These are phyloP conservation scores for Avena insularis DNA, from an alignment of 176 grass and related monocot species.

Conservation along the genomic window DNA sequence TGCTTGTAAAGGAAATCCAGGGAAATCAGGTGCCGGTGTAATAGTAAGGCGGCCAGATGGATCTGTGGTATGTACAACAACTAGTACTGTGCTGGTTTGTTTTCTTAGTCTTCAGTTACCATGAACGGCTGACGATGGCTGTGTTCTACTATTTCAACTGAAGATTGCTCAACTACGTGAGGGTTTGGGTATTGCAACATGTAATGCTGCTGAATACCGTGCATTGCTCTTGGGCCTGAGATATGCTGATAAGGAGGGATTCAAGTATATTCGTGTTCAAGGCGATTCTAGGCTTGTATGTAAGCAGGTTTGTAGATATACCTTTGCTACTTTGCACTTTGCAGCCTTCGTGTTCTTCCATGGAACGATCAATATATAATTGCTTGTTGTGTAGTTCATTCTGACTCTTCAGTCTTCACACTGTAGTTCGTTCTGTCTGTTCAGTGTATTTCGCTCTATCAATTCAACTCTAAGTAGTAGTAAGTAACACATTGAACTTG, in stretches of 20 bases:
- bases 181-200: constrained; percentile 77
- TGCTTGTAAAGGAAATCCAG: constrained; percentile 86
- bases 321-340: constrained; percentile 14
- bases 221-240: constrained; percentile 88
- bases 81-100: constrained; percentile 12
- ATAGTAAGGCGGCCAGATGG: constrained; percentile 75
- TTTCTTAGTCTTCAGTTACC: constrained; percentile 23
- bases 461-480: background rate
- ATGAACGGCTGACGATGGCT: constrained; percentile 35
- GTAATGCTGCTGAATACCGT: constrained; percentile 85
- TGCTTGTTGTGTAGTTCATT: background rate
- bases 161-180: constrained; percentile 83
- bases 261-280: constrained; percentile 70
- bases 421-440: background rate
- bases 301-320: constrained; percentile 56
- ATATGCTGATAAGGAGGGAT: constrained; percentile 79
- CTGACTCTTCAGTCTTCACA: background rate
- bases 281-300: constrained; percentile 85
- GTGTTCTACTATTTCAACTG: constrained; percentile 25
- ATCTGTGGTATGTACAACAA: constrained; percentile 61
- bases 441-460: background rate
- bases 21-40: constrained; percentile 81
- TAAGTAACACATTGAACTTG: background rate
- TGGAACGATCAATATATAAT: constrained; percentile 11
- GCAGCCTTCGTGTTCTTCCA: constrained; percentile 14